Percentiles rank a stretch among this genome's conserved stretches.
Evolutionary conservation across 495 filamentous ascomycete species (phyloP).

Genomic region (Massariosphaeria phaeospora): DNA sequence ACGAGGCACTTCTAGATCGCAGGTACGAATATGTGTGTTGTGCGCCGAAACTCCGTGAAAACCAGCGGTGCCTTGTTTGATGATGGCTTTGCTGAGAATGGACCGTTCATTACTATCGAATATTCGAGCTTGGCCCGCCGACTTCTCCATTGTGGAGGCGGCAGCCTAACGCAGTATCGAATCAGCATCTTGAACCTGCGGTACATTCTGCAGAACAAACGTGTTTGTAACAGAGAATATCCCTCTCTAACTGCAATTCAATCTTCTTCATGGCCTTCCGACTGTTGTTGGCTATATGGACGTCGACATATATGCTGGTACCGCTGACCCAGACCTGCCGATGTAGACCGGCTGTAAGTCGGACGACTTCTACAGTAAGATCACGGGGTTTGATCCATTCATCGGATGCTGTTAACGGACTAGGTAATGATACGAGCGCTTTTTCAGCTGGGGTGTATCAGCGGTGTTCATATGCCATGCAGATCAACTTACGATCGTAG

Average conservation of each 20-base stretch:
- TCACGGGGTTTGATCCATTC: constrained; percentile 42
- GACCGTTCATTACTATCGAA: constrained; percentile 49
- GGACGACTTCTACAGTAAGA: constrained; percentile 41
- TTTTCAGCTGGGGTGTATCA: constrained; percentile 46
- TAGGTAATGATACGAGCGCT: constrained; percentile 49
- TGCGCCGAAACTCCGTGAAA: constrained; percentile 47
- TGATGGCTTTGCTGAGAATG: constrained; percentile 40
- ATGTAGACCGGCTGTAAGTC: constrained; percentile 52
- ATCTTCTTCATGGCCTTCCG: constrained; percentile 47
- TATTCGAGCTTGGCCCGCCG: constrained; percentile 48
- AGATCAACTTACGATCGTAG: constrained; percentile 35
- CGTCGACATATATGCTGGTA: constrained; percentile 51
- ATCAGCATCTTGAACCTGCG: constrained; percentile 8
- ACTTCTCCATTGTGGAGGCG: constrained; percentile 46
- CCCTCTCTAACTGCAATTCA: constrained; percentile 47
- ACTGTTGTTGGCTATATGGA: constrained; percentile 49
- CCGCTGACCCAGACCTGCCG: constrained; percentile 57
- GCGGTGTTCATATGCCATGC: constrained; percentile 25
- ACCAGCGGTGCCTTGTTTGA: constrained; percentile 42
- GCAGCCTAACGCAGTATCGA: constrained; percentile 40
- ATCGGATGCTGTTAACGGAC: constrained; percentile 49
- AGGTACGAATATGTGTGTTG: constrained; percentile 48
- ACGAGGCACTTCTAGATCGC: constrained; percentile 49
- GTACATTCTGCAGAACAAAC: constrained; percentile 36
- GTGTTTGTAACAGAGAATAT: constrained; percentile 48